Conservation (phyloP, 176 grass and related monocot genomes). For the Oropetium thomaeum region DNA sequence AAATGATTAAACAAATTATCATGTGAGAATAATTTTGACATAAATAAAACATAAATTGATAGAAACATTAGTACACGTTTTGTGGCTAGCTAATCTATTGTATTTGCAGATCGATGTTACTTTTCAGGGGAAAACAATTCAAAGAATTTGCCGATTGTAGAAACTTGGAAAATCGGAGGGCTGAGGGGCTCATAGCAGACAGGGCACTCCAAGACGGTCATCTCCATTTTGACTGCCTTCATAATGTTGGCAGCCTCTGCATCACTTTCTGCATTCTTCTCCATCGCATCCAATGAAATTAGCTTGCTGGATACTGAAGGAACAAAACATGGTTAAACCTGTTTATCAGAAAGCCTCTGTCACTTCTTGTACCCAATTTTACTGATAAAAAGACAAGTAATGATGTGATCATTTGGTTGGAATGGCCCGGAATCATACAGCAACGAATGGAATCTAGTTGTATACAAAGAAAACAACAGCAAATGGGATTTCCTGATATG, state of each 20-base stretch:
- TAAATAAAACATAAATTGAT: not conserved
- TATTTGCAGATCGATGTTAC: not conserved
- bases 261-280: not conserved
- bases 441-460: not conserved
- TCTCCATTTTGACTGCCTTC: not conserved
- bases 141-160: not conserved
- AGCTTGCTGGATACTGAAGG: not conserved
- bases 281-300: constrained; percentile 2
- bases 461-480: not conserved
- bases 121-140: not conserved
- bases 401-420: not conserved
- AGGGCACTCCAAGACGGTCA: not conserved
- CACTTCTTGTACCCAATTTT: not conserved
- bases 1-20: not conserved
- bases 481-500: not conserved
- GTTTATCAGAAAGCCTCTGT: not conserved
- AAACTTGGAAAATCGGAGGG: constrained; percentile 14
- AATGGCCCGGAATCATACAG: not conserved
- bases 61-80: not conserved
- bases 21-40: not conserved
- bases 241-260: not conserved
- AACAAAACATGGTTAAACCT: not conserved
- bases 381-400: not conserved
- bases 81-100: not conserved
- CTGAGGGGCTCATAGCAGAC: constrained; percentile 16